These are phyloP conservation scores for Fusarium subtropicale DNA, from an alignment of 2,329 filamentous ascomycete species.

Conservation along the genomic window DNA sequence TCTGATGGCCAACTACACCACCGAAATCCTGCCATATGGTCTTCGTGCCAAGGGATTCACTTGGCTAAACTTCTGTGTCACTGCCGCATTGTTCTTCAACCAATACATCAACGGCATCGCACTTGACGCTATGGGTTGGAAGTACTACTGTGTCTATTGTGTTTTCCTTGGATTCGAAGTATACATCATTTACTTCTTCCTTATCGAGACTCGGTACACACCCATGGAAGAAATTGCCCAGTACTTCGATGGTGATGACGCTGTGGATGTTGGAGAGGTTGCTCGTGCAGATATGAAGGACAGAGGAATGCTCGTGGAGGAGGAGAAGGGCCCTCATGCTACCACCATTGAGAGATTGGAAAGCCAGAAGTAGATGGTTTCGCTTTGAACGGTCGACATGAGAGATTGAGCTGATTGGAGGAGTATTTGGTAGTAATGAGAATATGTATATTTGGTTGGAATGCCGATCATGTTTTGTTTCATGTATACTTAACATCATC, in stretches of 20 bases:
- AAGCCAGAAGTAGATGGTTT: neutral
- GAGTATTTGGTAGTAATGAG: neutral
- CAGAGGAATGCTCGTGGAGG: neutral
- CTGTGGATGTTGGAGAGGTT: conserved; percentile 19
- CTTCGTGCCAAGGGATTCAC: conserved; percentile 38
- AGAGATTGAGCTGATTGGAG: fast-evolving
- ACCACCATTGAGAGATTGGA: conserved; percentile 4
- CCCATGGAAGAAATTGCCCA: conserved; percentile 25
- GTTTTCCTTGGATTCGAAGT: conserved; percentile 26
- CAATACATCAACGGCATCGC: conserved; percentile 39
- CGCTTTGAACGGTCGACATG: fast-evolving
- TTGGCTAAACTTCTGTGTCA: conserved; percentile 36
- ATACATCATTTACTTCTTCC: conserved; percentile 31
- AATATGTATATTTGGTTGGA: neutral
- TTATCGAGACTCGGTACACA: conserved; percentile 24
- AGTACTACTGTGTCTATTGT: conserved; percentile 35
- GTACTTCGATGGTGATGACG: conserved; percentile 17
- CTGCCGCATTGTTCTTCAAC: conserved; percentile 31
- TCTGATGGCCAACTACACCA: conserved; percentile 42
- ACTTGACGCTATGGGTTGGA: conserved; percentile 26
- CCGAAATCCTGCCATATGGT: conserved; percentile 46
- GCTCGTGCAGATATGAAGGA: conserved; percentile 25
- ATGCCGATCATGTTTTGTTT: neutral
- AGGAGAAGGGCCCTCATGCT: conserved; percentile 9
- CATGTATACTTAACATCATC: neutral